A percentile compares a stretch with the other conserved stretches of the same genome.
phyloP scores from a whole-genome alignment of 495 filamentous ascomycete genomes.

The Amphirosellinia nigrospora region DNA sequence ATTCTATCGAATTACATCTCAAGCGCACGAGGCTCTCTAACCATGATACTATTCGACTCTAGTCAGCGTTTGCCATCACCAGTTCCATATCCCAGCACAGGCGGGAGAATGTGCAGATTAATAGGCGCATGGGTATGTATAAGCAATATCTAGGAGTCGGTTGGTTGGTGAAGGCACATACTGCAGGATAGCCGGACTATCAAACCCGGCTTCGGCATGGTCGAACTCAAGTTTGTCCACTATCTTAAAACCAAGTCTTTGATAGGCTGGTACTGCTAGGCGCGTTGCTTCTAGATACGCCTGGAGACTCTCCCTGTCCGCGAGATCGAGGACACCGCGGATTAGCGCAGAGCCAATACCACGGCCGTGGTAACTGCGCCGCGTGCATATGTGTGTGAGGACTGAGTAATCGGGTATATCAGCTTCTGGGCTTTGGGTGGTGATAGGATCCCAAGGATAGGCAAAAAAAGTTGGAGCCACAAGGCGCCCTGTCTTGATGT shows the following conservation, averaged over 20 bases:
- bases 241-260: constrained; percentile 45
- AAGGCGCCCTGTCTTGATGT: not conserved
- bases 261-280: constrained; percentile 49
- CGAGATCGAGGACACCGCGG: constrained; percentile 43
- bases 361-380: constrained; percentile 48
- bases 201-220: constrained; percentile 15
- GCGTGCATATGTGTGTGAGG: constrained; percentile 50
- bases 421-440: not conserved
- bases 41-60: constrained; percentile 2
- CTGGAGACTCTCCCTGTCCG: constrained; percentile 42
- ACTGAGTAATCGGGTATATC: constrained; percentile 30
- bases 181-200: constrained; percentile 4
- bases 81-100: not conserved
- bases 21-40: constrained; percentile 15
- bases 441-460: not conserved
- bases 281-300: constrained; percentile 53
- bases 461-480: not conserved
- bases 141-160: not conserved
- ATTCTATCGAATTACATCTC: not conserved
- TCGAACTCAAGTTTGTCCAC: constrained; percentile 37
- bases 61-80: not conserved
- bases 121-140: not conserved
- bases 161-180: not conserved
- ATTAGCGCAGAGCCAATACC: constrained; percentile 49
- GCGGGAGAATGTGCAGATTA: not conserved